phyloP scores from a whole-genome alignment of 345 rosid species.

The Eucalyptus pauciflora region DNA sequence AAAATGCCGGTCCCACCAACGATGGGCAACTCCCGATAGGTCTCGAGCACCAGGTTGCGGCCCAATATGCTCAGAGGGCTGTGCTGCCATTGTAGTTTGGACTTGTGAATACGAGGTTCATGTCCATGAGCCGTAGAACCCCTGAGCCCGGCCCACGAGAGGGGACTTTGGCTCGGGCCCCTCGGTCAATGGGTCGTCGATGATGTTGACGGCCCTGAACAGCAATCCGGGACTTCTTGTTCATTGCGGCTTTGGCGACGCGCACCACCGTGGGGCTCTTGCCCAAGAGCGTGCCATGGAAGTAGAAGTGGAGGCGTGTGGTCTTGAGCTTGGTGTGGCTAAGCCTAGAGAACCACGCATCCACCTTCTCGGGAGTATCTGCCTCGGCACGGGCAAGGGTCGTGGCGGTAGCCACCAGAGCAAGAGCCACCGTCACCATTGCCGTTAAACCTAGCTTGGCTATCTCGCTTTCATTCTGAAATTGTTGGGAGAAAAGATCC shows the following conservation, averaged over 20 bases:
- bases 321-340: conserved; percentile 20
- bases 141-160: conserved; percentile 46
- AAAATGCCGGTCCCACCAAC: conserved; percentile 60
- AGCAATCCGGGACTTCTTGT: conserved; percentile 34
- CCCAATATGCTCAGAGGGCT: conserved; percentile 57
- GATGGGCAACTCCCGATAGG: neutral
- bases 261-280: conserved; percentile 35
- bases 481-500: neutral
- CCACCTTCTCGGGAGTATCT: neutral
- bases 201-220: conserved; percentile 43
- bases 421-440: conserved; percentile 2
- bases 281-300: conserved; percentile 56
- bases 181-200: conserved; percentile 51
- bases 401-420: neutral
- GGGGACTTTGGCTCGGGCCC: conserved; percentile 49
- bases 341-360: neutral
- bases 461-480: neutral
- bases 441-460: neutral
- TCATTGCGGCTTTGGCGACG: conserved; percentile 27
- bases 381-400: conserved; percentile 8
- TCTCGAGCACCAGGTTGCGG: neutral
- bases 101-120: conserved; percentile 39
- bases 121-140: conserved; percentile 7
- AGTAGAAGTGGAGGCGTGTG: conserved; percentile 58
- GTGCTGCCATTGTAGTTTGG: conserved; percentile 51